Evolutionary conservation across 331 rosid genomes (phyloP).

Genomic region (Phaseolus coccineus): DNA sequence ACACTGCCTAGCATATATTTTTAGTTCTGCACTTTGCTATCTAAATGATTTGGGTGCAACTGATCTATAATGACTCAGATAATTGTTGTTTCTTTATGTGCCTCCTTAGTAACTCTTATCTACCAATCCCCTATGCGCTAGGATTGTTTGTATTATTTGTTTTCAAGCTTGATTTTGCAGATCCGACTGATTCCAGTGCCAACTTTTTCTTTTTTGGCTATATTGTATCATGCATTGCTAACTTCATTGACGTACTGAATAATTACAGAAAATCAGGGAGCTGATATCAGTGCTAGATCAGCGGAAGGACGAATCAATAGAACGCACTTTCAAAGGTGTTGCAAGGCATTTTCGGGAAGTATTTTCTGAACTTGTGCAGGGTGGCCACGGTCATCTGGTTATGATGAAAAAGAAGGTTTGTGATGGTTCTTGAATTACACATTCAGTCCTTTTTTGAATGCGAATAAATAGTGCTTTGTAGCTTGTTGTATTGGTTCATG

Average conservation of each 20-base stretch:
- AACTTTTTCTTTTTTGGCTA: constrained; percentile 9
- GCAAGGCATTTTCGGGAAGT: constrained; percentile 98
- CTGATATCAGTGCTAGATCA: constrained; percentile 91
- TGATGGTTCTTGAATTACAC: constrained; percentile 25
- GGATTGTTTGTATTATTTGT: not conserved
- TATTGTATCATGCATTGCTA: constrained; percentile 18
- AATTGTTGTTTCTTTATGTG: constrained; percentile 25
- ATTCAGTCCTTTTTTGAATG: constrained; percentile 28
- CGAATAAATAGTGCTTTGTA: constrained; percentile 5
- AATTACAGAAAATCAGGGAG: constrained; percentile 89
- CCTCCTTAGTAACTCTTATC: constrained; percentile 23
- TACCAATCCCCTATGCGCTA: constrained; percentile 12
- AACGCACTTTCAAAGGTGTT: constrained; percentile 98
- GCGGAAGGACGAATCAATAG: constrained; percentile 96
- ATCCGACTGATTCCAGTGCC: constrained; percentile 30
- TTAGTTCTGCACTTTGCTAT: constrained; percentile 26
- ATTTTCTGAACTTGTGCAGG: constrained; percentile 94
- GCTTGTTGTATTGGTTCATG: constrained; percentile 27
- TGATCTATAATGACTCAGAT: constrained; percentile 24
- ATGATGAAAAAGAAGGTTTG: constrained; percentile 98
- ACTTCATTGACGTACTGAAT: constrained; percentile 36
- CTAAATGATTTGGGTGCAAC: constrained; percentile 19
- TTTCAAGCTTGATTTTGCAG: constrained; percentile 24
- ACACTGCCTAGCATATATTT: not conserved
- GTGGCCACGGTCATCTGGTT: constrained; percentile 89